phyloP scores from a whole-genome alignment of 2,329 filamentous ascomycete genomes.

The Chaetomium globosum region DNA sequence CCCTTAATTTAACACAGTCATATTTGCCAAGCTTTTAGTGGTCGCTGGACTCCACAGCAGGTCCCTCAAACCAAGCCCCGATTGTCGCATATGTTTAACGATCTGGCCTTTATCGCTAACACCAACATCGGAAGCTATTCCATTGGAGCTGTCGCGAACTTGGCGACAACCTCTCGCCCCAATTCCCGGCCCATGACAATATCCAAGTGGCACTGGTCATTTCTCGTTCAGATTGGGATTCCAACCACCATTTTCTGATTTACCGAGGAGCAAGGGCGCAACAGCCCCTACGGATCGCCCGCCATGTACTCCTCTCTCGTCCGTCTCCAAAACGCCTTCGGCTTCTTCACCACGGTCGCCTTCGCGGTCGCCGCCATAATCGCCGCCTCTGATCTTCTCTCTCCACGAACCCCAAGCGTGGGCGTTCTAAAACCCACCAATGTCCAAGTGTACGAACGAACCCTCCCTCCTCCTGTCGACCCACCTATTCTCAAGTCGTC shows the following conservation, averaged over 20 bases:
- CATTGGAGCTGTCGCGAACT: slow-evolving; percentile 23
- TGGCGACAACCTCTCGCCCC: not conserved
- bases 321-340: slow-evolving; percentile 88
- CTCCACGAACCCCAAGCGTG: slow-evolving; percentile 67
- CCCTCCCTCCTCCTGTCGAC: slow-evolving; percentile 2
- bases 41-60: not conserved
- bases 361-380: slow-evolving; percentile 79
- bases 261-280: slow-evolving; percentile 7
- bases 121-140: slow-evolving; percentile 1
- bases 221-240: slow-evolving; percentile 10
- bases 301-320: slow-evolving; percentile 86
- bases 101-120: slow-evolving; percentile 21
- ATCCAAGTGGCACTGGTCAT: slow-evolving; percentile 22
- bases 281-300: slow-evolving; percentile 34
- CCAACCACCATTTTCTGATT: not conserved
- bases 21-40: not conserved
- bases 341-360: slow-evolving; percentile 95
- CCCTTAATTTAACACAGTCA: not conserved
- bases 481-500: not conserved
- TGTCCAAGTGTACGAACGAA: slow-evolving; percentile 73
- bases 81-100: slow-evolving; percentile 12
- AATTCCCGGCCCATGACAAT: slow-evolving; percentile 18
- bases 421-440: slow-evolving; percentile 67
- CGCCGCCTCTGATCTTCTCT: slow-evolving; percentile 75
- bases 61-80: not conserved